Percentiles rank a stretch among this genome's conserved stretches.
Conservation (phyloP, 768 basidiomycete species). For the Neoboletus brunneissimus region DNA sequence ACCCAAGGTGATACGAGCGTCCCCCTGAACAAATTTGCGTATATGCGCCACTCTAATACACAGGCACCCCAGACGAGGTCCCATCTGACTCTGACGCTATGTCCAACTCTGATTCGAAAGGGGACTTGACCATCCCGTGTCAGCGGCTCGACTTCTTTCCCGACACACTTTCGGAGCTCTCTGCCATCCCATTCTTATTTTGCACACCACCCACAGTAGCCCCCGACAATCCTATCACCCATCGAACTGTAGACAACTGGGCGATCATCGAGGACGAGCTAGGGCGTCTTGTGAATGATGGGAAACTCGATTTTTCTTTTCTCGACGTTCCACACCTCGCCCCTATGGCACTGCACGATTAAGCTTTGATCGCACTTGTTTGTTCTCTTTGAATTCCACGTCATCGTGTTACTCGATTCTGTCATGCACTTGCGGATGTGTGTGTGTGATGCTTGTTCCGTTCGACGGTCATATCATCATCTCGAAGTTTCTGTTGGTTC, state of each 20-base stretch:
- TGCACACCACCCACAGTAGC: conserved; percentile 17
- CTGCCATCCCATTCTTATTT: conserved; percentile 32
- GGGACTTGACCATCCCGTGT: background rate
- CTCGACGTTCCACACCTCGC: conserved; percentile 18
- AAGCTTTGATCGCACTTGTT: background rate
- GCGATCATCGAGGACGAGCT: conserved; percentile 21
- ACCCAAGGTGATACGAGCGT: conserved; percentile 22
- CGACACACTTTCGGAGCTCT: conserved; percentile 22
- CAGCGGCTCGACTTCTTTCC: conserved; percentile 14
- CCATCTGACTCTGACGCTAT: background rate
- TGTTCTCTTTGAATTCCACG: conserved; percentile 3
- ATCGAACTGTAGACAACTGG: conserved; percentile 10
- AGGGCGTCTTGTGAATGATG: conserved; percentile 16
- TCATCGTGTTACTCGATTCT: too few relatives aligned
- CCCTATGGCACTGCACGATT: conserved; percentile 15
- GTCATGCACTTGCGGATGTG: too few relatives aligned
- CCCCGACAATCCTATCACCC: background rate
- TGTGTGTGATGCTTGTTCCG: background rate
- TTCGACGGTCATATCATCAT: background rate
- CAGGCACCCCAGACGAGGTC: conserved; percentile 8
- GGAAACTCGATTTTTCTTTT: conserved; percentile 29
- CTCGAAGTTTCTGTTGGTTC: background rate
- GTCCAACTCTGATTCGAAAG: background rate
- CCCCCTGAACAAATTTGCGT: conserved; percentile 3
- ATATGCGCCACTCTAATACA: conserved; percentile 23